phyloP scores from a whole-genome alignment of 1,284 basidiomycete species.

The Pholiota adiposa region DNA sequence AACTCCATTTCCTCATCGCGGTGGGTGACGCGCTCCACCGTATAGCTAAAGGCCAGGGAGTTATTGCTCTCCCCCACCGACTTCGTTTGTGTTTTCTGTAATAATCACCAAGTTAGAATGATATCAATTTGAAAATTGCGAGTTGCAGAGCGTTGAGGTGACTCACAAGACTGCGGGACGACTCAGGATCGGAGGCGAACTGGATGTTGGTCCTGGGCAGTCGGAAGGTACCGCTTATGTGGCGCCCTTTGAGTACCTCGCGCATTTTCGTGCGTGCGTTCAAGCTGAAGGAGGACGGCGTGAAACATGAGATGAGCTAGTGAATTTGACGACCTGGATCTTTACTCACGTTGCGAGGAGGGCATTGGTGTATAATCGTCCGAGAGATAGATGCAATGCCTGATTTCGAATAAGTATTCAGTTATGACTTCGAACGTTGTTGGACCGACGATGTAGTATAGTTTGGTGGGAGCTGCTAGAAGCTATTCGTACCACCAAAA shows the following conservation, averaged over 20 bases:
- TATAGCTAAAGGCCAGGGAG: not conserved
- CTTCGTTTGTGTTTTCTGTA: not conserved
- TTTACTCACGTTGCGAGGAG: conserved; percentile 4
- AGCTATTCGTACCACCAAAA: not conserved
- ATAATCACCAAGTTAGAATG: too few relatives aligned
- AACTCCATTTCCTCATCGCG: conserved; percentile 5
- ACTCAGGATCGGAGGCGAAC: not conserved
- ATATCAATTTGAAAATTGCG: too few relatives aligned
- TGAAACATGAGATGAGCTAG: not conserved
- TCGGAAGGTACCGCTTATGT: not conserved
- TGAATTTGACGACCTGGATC: not conserved
- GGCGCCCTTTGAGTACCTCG: not conserved
- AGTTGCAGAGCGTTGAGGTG: not conserved
- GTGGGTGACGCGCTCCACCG: conserved; percentile 4
- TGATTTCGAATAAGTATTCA: not conserved
- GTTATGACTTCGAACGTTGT: not conserved
- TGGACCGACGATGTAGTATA: conserved; percentile 2
- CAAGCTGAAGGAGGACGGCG: not conserved
- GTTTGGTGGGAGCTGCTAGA: conserved; percentile 1
- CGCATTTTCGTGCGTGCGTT: conserved; percentile 3
- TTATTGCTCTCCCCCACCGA: not conserved
- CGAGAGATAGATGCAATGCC: conserved; percentile 6
- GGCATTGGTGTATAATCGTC: conserved; percentile 4
- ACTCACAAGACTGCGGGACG: not conserved
- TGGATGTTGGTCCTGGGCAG: not conserved